These are phyloP conservation scores for Candida palmyrensis DNA, from an alignment of 805 yeast species.

Conservation along the genomic window DNA sequence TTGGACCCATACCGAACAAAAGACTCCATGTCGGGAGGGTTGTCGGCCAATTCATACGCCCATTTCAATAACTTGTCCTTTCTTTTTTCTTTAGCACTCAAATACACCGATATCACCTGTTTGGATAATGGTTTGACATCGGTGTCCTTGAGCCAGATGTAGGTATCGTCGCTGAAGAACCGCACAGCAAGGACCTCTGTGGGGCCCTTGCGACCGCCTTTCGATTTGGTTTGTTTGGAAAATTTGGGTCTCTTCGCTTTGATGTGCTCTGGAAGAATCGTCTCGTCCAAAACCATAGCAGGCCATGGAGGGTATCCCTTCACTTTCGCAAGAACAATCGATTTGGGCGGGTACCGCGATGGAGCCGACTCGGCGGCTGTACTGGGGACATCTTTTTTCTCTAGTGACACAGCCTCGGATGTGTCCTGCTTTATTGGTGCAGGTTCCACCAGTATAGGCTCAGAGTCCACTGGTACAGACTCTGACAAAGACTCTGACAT, in stretches of 20 bases:
- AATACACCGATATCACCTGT: slow-evolving; percentile 37
- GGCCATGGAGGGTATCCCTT: slow-evolving; percentile 94
- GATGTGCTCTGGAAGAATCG: slow-evolving; percentile 55
- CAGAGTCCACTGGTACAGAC: too few species aligned
- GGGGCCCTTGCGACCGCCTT: slow-evolving; percentile 12
- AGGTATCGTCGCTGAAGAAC: slow-evolving; percentile 68
- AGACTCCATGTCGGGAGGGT: slow-evolving; percentile 38
- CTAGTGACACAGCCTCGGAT: too few species aligned
- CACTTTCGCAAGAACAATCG: slow-evolving; percentile 62
- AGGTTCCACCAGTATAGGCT: too few species aligned
- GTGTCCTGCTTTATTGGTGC: too few species aligned
- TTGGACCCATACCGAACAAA: slow-evolving; percentile 37
- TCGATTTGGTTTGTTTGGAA: slow-evolving; percentile 17
- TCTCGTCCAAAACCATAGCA: slow-evolving; percentile 65
- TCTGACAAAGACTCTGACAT: too few species aligned
- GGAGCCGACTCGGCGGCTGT: too few species aligned
- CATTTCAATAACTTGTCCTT: slow-evolving; percentile 40
- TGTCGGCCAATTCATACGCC: slow-evolving; percentile 51
- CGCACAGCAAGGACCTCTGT: slow-evolving; percentile 36
- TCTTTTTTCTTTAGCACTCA: slow-evolving; percentile 24
- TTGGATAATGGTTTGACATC: slow-evolving; percentile 46
- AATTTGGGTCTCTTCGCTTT: slow-evolving; percentile 45
- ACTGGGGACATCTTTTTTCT: too few species aligned
- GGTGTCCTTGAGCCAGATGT: slow-evolving; percentile 54
- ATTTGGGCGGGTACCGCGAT: slow-evolving; percentile 10